Evolutionary conservation across 306 rosid species (phyloP).

Genomic region (Dryas octopetala): DNA sequence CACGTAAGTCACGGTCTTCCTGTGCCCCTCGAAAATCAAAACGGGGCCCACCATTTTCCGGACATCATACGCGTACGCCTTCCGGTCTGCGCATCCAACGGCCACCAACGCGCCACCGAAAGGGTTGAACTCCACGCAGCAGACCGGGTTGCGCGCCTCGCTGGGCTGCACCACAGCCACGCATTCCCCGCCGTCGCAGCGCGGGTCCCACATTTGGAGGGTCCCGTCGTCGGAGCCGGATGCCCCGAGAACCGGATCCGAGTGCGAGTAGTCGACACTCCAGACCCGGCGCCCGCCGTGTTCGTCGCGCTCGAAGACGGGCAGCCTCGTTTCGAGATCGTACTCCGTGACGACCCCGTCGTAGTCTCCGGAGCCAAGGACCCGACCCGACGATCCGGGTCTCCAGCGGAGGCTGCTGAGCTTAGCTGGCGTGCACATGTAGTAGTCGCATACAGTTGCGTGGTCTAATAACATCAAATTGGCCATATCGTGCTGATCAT

Average conservation of each 20-base stretch:
- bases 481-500: background rate
- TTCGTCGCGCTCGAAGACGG: constrained; percentile 65
- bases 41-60: constrained; percentile 48
- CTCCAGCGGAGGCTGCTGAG: constrained; percentile 66
- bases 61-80: constrained; percentile 51
- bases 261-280: constrained; percentile 57
- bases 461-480: constrained; percentile 34
- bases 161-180: constrained; percentile 46
- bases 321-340: constrained; percentile 43
- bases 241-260: constrained; percentile 43
- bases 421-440: constrained; percentile 60
- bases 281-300: constrained; percentile 69
- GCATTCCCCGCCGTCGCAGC: constrained; percentile 37
- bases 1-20: constrained; percentile 51
- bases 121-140: constrained; percentile 57
- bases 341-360: constrained; percentile 66
- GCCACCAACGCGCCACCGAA: constrained; percentile 38
- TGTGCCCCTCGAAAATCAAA: constrained; percentile 42
- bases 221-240: constrained; percentile 75
- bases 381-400: constrained; percentile 37
- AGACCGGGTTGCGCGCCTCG: constrained; percentile 34
- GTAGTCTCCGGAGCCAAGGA: constrained; percentile 58
- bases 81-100: constrained; percentile 59
- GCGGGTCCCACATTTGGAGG: constrained; percentile 65
- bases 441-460: constrained; percentile 37